These are phyloP conservation scores for Chrysochromulina parva DNA, from an alignment of 78 protist species.

Conservation along the genomic window DNA sequence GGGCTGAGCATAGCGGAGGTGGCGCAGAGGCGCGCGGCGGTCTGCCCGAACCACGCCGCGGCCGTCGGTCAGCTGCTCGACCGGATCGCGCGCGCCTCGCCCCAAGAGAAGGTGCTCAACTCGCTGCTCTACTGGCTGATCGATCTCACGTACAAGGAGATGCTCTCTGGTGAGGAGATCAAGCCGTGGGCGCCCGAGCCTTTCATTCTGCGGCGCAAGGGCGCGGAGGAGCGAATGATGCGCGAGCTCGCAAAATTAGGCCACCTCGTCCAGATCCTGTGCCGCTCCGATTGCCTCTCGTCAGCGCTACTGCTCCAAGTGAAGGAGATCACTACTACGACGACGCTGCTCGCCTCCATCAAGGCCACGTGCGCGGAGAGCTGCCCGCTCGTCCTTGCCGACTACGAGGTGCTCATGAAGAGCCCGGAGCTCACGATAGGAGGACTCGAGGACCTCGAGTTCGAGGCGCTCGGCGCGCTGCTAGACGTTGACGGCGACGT, in stretches of 20 bases:
- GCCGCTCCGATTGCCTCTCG: neutral
- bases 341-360: constrained; percentile 1
- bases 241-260: neutral
- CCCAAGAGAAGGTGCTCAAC: constrained; percentile 7
- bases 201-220: neutral
- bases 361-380: neutral
- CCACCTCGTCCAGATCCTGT: neutral
- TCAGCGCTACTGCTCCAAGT: neutral
- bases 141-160: neutral
- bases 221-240: neutral
- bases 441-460: neutral
- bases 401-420: neutral
- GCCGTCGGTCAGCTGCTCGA: neutral
- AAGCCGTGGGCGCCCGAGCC: neutral
- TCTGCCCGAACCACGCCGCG: neutral
- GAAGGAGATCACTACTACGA: neutral
- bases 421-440: neutral
- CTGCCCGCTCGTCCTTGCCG: neutral
- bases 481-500: neutral
- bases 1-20: too few species aligned
- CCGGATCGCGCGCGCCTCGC: constrained; percentile 4
- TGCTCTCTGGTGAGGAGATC: neutral
- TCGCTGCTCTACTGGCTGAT: constrained; percentile 2
- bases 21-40: neutral
- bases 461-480: constrained; percentile 13